These are phyloP conservation scores for Geotrichum europaeum DNA, from an alignment of 1,139 yeast genomes.

Conservation along the genomic window DNA sequence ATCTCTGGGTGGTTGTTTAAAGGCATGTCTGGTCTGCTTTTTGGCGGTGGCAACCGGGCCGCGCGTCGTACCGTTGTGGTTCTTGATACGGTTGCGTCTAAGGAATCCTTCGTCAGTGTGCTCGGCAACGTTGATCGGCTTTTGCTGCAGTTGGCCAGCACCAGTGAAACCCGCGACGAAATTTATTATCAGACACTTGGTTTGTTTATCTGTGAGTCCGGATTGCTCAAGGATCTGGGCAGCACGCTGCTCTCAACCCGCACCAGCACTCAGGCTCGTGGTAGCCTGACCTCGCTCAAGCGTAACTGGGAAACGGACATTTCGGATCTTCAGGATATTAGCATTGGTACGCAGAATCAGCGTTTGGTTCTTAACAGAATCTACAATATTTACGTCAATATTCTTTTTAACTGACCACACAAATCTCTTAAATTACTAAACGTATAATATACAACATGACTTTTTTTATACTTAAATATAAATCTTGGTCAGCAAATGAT, in stretches of 20 bases:
- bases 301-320: neutral
- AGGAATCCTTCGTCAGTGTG: neutral
- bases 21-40: constrained; percentile 29
- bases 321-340: neutral
- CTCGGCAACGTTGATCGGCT: constrained; percentile 19
- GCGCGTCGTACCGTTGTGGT: constrained; percentile 5
- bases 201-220: constrained; percentile 24
- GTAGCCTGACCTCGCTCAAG: constrained; percentile 10
- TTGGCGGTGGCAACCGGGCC: constrained; percentile 44
- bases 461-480: neutral
- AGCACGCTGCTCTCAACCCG: constrained; percentile 10
- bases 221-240: constrained; percentile 17
- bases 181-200: constrained; percentile 39
- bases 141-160: neutral
- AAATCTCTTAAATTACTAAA: too few species aligned
- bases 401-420: neutral
- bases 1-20: constrained; percentile 36
- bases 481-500: neutral
- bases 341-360: constrained; percentile 4
- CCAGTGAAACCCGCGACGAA: constrained; percentile 35
- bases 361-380: constrained; percentile 9
- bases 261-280: constrained; percentile 16
- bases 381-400: constrained; percentile 10
- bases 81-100: neutral
- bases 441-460: neutral